Conservation (phyloP, 192 early-diverging fungal species). For the Coemansia sp. region DNA sequence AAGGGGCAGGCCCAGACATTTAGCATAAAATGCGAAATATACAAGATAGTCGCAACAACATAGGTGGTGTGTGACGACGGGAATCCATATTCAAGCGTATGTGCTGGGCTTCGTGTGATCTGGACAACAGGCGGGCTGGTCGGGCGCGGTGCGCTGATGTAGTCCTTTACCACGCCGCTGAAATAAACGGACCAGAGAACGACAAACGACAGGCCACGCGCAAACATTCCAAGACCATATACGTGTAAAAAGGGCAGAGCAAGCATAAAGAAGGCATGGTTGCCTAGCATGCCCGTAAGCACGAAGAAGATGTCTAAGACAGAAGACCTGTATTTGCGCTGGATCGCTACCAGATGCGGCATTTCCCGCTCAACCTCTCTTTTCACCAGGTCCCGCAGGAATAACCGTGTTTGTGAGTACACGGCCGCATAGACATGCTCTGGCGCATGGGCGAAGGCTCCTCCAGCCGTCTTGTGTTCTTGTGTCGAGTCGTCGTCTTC, state of each 20-base stretch:
- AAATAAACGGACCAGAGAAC: slow-evolving; percentile 54
- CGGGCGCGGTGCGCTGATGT: slow-evolving; percentile 82
- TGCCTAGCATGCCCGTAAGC: slow-evolving; percentile 75
- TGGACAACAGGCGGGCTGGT: slow-evolving; percentile 72
- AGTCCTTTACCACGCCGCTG: slow-evolving; percentile 66
- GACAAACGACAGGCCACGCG: slow-evolving; percentile 48
- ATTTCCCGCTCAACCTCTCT: slow-evolving; percentile 47
- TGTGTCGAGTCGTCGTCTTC: slow-evolving; percentile 31
- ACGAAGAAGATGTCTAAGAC: slow-evolving; percentile 65
- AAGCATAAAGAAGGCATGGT: slow-evolving; percentile 85
- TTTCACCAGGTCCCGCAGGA: slow-evolving; percentile 23
- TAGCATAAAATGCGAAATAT: slow-evolving; percentile 39
- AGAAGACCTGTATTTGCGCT: slow-evolving; percentile 27
- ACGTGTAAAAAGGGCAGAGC: slow-evolving; percentile 78
- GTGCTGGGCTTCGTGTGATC: slow-evolving; percentile 64
- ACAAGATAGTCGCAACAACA: slow-evolving; percentile 70
- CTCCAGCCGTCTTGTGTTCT: slow-evolving; percentile 5
- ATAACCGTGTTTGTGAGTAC: slow-evolving; percentile 36
- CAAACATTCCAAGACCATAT: slow-evolving; percentile 69
- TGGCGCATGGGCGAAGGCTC: slow-evolving; percentile 24
- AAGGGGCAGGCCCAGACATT: slow-evolving; percentile 22
- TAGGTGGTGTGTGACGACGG: slow-evolving; percentile 89
- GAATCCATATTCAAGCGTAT: slow-evolving; percentile 85
- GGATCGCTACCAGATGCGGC: slow-evolving; percentile 34
- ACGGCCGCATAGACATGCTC: slow-evolving; percentile 40